Percentiles rank a stretch among this genome's conserved stretches.
These are phyloP conservation scores for Penicillium sp. DNA, from an alignment of 2,329 filamentous ascomycete genomes.

Conservation along the genomic window DNA sequence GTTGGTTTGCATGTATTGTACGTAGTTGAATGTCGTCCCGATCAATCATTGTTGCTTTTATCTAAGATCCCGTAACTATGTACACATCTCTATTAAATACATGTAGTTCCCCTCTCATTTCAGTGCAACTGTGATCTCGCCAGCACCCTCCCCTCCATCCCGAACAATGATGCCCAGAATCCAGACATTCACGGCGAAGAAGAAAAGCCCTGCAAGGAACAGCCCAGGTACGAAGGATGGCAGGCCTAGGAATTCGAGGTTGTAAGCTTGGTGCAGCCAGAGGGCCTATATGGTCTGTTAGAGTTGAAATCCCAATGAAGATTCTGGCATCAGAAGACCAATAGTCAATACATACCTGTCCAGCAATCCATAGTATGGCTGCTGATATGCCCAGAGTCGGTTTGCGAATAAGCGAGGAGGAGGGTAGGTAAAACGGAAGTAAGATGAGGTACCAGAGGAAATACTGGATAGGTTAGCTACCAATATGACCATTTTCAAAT, in stretches of 20 bases:
- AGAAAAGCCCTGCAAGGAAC: conserved; percentile 71
- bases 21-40: neutral
- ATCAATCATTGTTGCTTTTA: neutral
- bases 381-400: conserved; percentile 64
- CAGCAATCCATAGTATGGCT: conserved; percentile 69
- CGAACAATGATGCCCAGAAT: conserved; percentile 76
- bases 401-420: conserved; percentile 67
- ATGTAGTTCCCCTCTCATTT: conserved; percentile 20
- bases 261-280: conserved; percentile 74
- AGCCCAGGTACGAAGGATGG: conserved; percentile 85
- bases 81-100: neutral
- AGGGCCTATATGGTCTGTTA: conserved; percentile 46
- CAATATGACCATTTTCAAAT: neutral
- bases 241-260: conserved; percentile 74
- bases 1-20: neutral
- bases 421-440: conserved; percentile 83
- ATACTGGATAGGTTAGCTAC: conserved; percentile 60
- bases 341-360: conserved; percentile 55
- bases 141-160: conserved; percentile 53
- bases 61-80: neutral
- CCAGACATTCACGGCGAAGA: conserved; percentile 86
- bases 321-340: neutral
- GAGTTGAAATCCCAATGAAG: neutral
- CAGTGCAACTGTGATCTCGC: conserved; percentile 24
- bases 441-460: conserved; percentile 98